These are phyloP conservation scores for Purpureocillium takamizusanense DNA, from an alignment of 2,329 filamentous ascomycete genomes.

Conservation along the genomic window DNA sequence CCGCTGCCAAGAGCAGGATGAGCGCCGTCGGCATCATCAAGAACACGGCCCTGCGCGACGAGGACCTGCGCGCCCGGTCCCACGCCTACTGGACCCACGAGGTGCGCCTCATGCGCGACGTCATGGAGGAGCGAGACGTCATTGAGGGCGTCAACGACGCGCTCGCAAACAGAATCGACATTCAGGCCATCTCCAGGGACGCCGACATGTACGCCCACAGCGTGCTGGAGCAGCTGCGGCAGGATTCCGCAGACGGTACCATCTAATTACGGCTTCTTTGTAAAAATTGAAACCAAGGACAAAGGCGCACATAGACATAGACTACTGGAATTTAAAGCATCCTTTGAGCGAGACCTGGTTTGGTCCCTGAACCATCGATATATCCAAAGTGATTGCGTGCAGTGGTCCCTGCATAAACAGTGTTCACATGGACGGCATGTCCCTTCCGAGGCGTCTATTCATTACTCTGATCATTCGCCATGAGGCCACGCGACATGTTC, in stretches of 20 bases:
- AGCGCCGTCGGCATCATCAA: slow-evolving; percentile 65
- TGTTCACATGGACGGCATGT: too few relatives aligned
- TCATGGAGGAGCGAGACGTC: slow-evolving; percentile 73
- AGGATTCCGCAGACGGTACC: slow-evolving; percentile 7
- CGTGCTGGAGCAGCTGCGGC: slow-evolving; percentile 24
- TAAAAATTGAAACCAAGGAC: too few relatives aligned
- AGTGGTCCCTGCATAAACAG: too few relatives aligned
- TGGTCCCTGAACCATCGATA: too few relatives aligned
- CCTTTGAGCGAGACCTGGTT: too few relatives aligned
- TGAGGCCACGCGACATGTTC: too few relatives aligned
- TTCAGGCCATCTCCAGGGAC: slow-evolving; percentile 50
- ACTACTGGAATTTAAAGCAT: too few relatives aligned
- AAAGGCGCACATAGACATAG: not conserved
- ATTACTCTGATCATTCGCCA: not conserved
- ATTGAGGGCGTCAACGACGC: slow-evolving; percentile 62
- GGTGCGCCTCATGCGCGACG: slow-evolving; percentile 59
- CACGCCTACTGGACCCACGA: slow-evolving; percentile 77
- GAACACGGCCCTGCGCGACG: slow-evolving; percentile 72
- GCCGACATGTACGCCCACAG: slow-evolving; percentile 52
- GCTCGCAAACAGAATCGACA: slow-evolving; percentile 54
- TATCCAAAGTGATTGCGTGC: too few relatives aligned
- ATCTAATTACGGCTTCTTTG: not conserved
- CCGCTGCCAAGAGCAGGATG: slow-evolving; percentile 54
- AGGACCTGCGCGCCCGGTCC: slow-evolving; percentile 54
- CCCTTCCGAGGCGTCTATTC: not conserved